phyloP scores from a whole-genome alignment of 805 yeast genomes.

The Yarrowia sp. region DNA sequence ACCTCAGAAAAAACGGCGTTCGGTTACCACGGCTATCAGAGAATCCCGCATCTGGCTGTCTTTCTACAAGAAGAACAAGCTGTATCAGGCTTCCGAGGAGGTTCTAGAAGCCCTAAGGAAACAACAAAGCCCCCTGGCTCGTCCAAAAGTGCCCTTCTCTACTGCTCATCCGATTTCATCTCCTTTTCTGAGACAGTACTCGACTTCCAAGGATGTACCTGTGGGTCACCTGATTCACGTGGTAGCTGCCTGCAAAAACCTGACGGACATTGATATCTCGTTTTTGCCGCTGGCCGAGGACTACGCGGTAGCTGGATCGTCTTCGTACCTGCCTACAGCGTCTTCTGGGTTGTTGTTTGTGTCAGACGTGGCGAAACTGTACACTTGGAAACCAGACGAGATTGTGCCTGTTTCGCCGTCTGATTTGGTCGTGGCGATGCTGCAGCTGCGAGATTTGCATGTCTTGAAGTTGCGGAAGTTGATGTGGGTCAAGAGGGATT shows the following conservation, averaged over 20 bases:
- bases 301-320: constrained; percentile 53
- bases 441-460: constrained; percentile 50
- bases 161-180: constrained; percentile 43
- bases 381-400: constrained; percentile 48
- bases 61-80: constrained; percentile 17
- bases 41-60: constrained; percentile 12
- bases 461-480: constrained; percentile 55
- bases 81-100: constrained; percentile 10
- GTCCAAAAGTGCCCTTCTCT: constrained; percentile 22
- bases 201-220: constrained; percentile 77
- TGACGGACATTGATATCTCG: constrained; percentile 63
- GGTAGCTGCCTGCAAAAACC: constrained; percentile 68
- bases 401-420: constrained; percentile 42
- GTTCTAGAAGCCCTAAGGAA: constrained; percentile 4
- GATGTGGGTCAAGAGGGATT: constrained; percentile 57
- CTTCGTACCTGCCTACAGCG: constrained; percentile 24
- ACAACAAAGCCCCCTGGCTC: neutral
- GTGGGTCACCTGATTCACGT: constrained; percentile 76
- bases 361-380: constrained; percentile 50
- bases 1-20: neutral
- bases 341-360: constrained; percentile 45
- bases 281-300: constrained; percentile 70
- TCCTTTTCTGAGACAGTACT: constrained; percentile 65
- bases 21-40: constrained; percentile 10
- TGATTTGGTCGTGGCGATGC: constrained; percentile 46